Base-by-base conservation (phyloP, 306 rosid species). In the Prunus dulcis region DNA sequence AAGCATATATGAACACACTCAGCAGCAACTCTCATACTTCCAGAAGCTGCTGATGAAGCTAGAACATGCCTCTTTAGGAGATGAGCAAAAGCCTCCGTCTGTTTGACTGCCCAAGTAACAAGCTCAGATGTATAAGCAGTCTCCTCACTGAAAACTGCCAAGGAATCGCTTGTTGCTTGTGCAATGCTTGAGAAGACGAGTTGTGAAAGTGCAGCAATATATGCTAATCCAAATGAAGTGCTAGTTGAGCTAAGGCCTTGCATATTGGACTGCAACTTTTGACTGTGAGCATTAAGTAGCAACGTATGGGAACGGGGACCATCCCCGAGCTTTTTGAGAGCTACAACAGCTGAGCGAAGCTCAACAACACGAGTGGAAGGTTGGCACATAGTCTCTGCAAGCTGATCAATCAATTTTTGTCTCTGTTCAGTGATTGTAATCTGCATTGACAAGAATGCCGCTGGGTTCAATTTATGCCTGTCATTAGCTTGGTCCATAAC, bases 21-120 rank as follows among this genome's bases (percentile, higher is more conserved):
- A 1, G 92, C 85, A 27, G 93, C 94, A 19, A 85, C 78, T 73
- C 97, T 85, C 30, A 94, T 78, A 69, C 93, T 85, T 77, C 97
- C 97, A 3, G 90, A 84, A 15, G 93, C 90, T 43, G 94, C 96
- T 9, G 93, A 78, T 10, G 96, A 90, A 45, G 88, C 90, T 17
- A 92, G 82, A 67, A 89, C 89, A 18, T 84, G 86, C 69, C 88
- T 86, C 82, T 90, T 95, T 30, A 90, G 83, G 56, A 87, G 86
- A 60, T 79, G 64, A 46, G 89, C 86, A 50, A 86, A 84, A 11
- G 56, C 57, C 28, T 86, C 85, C 1, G 93, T 84, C 77, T 92
- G 91, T 67, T 74, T 81, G 12, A 95, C 97, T 3, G 97, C 93
- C 98, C 98, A 95, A 49, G 93, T 92, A 30, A 95, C 98, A 30